A percentile compares a stretch with the other conserved stretches of the same genome.
Conservation (phyloP, 2,329 filamentous ascomycete genomes). For the Colletotrichum eremochloae region DNA sequence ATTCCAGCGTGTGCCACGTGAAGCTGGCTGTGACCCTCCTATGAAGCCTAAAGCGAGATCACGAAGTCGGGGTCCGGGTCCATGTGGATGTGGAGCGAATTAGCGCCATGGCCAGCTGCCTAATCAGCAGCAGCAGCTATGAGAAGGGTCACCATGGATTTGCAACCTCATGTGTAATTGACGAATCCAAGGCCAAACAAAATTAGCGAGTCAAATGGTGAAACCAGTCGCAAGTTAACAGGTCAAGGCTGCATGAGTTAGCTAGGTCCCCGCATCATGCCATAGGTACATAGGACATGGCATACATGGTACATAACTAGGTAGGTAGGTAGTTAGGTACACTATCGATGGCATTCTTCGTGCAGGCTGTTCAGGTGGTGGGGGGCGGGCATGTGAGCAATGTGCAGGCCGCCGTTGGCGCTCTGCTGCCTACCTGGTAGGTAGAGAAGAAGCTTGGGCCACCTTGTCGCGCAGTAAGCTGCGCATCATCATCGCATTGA, state of each 20-base stretch:
- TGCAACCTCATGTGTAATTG: neutral
- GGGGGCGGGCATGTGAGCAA: too few relatives aligned
- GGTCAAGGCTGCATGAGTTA: conserved; percentile 7
- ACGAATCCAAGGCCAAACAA: neutral
- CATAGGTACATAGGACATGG: too few relatives aligned
- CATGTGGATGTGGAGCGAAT: too few relatives aligned
- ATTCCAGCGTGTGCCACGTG: conserved; percentile 6
- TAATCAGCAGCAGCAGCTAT: neutral
- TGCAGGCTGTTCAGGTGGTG: neutral
- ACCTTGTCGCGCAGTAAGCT: conserved; percentile 15
- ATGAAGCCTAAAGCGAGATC: conserved; percentile 1
- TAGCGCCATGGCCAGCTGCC: neutral
- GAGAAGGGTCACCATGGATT: neutral
- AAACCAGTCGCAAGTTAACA: conserved; percentile 18
- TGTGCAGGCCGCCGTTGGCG: conserved; percentile 17
- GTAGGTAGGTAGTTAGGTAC: too few relatives aligned
- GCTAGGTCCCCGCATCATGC: conserved; percentile 22
- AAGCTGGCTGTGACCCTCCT: neutral
- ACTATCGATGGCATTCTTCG: conserved; percentile 15
- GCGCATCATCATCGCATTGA: conserved; percentile 1
- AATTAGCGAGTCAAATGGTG: neutral
- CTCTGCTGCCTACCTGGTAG: neutral
- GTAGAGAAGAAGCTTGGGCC: conserved; percentile 52
- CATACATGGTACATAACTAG: too few relatives aligned
- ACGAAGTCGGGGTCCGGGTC: conserved; percentile 17